phyloP scores from a whole-genome alignment of 2,329 filamentous ascomycete genomes.

The Venturia aucupariae region DNA sequence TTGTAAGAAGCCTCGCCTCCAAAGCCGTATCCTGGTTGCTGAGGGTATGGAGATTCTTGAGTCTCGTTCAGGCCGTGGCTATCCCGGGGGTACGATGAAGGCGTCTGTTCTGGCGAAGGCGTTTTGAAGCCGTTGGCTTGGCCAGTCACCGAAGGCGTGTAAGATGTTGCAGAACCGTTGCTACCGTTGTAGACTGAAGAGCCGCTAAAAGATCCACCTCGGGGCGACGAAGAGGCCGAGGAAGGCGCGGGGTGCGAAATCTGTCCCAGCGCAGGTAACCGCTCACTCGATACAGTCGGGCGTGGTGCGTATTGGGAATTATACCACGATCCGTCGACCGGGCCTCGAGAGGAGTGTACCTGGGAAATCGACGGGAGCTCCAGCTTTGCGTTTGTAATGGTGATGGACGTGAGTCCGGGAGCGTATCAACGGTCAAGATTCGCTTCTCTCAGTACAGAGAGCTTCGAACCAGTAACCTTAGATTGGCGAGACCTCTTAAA shows the following conservation, averaged over 20 bases:
- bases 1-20: slow-evolving; percentile 27
- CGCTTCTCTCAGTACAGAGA: not conserved
- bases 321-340: slow-evolving; percentile 61
- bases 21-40: slow-evolving; percentile 23
- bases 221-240: slow-evolving; percentile 65
- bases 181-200: slow-evolving; percentile 40
- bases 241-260: slow-evolving; percentile 57
- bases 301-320: slow-evolving; percentile 57
- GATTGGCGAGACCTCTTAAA: not conserved
- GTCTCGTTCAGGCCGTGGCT: slow-evolving; percentile 29
- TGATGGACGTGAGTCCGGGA: slow-evolving; percentile 12
- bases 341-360: slow-evolving; percentile 65
- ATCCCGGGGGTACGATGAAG: slow-evolving; percentile 33
- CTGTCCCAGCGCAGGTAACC: slow-evolving; percentile 48
- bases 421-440: slow-evolving; percentile 4
- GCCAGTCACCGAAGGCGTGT: slow-evolving; percentile 46
- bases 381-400: slow-evolving; percentile 70
- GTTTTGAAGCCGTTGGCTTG: slow-evolving; percentile 57
- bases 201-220: slow-evolving; percentile 64
- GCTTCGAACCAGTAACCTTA: slow-evolving; percentile 1
- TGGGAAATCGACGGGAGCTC: slow-evolving; percentile 82
- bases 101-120: slow-evolving; percentile 59
- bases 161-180: slow-evolving; percentile 46
- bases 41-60: slow-evolving; percentile 31
- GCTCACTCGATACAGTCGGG: slow-evolving; percentile 61